Percentiles rank a stretch among this genome's conserved stretches.
These are phyloP conservation scores for Umbelopsis isabellina DNA, from an alignment of 192 early-diverging fungal genomes.

Conservation along the genomic window DNA sequence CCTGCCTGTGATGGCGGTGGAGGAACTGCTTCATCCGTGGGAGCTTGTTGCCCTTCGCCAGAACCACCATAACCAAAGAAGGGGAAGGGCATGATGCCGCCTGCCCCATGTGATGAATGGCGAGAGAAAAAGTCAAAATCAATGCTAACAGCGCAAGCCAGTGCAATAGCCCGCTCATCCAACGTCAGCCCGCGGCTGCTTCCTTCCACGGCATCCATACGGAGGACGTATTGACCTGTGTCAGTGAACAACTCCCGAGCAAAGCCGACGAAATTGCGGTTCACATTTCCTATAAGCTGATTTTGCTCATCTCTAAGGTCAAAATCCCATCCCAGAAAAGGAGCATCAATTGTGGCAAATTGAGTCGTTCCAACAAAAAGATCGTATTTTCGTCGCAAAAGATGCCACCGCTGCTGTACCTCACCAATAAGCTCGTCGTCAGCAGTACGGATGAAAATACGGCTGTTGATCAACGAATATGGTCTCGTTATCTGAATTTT, in stretches of 20 bases:
- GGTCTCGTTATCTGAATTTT: constrained; percentile 55
- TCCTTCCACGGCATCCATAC: constrained; percentile 65
- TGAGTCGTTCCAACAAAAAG: constrained; percentile 67
- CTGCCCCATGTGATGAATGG: constrained; percentile 60
- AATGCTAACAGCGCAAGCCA: constrained; percentile 82
- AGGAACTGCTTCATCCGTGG: not conserved
- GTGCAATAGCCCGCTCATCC: constrained; percentile 79
- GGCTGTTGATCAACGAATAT: constrained; percentile 79
- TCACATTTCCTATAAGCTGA: constrained; percentile 61
- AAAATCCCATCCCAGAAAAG: constrained; percentile 84
- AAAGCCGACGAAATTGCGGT: constrained; percentile 83
- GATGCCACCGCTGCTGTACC: constrained; percentile 87
- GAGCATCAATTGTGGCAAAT: constrained; percentile 73
- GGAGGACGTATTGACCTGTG: constrained; percentile 80
- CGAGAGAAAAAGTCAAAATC: constrained; percentile 90
- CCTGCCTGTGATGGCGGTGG: constrained; percentile 2
- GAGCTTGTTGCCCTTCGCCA: not conserved
- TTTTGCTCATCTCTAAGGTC: constrained; percentile 60
- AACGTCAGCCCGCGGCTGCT: constrained; percentile 59
- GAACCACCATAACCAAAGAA: constrained; percentile 39
- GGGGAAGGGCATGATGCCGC: constrained; percentile 46
- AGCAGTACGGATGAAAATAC: constrained; percentile 65
- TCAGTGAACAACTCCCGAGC: constrained; percentile 86
- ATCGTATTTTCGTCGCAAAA: constrained; percentile 80
- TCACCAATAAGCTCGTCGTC: constrained; percentile 73